A percentile compares a stretch with the other conserved stretches of the same genome.
These are phyloP conservation scores for Rossbeevera mucosa DNA, from an alignment of 768 basidiomycete species.

Conservation along the genomic window DNA sequence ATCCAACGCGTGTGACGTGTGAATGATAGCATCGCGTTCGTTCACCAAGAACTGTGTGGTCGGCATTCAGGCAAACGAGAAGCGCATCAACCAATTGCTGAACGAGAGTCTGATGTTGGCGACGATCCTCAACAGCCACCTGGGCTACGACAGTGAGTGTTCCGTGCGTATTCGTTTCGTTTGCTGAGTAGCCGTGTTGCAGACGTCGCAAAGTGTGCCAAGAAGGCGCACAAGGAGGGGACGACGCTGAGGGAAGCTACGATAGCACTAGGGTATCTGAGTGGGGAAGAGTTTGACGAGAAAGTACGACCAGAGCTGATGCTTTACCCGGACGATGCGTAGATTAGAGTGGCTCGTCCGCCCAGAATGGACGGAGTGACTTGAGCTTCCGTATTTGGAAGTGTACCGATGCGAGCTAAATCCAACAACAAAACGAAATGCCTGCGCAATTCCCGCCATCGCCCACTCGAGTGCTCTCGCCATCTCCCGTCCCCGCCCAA, in stretches of 20 bases:
- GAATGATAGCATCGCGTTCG: slow-evolving; percentile 65
- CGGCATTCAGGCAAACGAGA: slow-evolving; percentile 95
- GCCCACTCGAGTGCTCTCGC: slow-evolving; percentile 18
- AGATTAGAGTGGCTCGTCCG: slow-evolving; percentile 19
- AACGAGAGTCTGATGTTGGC: slow-evolving; percentile 98
- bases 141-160: slow-evolving; percentile 93
- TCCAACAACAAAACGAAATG: slow-evolving; percentile 36
- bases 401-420: slow-evolving; percentile 33
- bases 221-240: slow-evolving; percentile 99
- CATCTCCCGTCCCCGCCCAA: background rate
- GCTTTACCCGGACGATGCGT: slow-evolving; percentile 65
- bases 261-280: slow-evolving; percentile 79
- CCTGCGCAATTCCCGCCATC: slow-evolving; percentile 32
- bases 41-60: slow-evolving; percentile 97
- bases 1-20: slow-evolving; percentile 8
- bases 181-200: slow-evolving; percentile 12
- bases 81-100: slow-evolving; percentile 80
- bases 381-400: slow-evolving; percentile 29
- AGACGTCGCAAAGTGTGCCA: slow-evolving; percentile 98
- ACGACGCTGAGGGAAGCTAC: slow-evolving; percentile 95
- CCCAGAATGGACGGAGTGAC: slow-evolving; percentile 23
- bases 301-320: slow-evolving; percentile 92
- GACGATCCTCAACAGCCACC: slow-evolving; percentile 90
- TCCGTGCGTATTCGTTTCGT: background rate
- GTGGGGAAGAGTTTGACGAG: slow-evolving; percentile 87